Conservation (phyloP, 176 grass and related monocot species). For the Rhynchospora pubera region DNA sequence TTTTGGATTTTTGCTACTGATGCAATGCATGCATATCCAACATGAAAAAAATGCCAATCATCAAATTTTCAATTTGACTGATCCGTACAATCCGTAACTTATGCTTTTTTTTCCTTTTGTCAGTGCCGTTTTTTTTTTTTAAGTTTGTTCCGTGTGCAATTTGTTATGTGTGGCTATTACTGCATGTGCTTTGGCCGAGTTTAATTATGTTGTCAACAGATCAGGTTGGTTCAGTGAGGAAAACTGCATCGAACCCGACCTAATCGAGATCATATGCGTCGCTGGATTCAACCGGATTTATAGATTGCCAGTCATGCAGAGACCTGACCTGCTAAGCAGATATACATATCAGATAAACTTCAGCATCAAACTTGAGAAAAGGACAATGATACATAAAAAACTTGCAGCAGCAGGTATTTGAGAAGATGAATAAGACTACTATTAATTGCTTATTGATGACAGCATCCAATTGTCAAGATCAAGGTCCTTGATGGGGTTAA, state of each 20-base stretch:
- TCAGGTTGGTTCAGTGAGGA: no score
- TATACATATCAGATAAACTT: background rate
- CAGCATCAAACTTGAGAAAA: background rate
- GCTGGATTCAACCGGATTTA: no score
- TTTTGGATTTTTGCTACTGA: background rate
- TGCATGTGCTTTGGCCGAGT: no score
- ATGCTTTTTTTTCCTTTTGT: background rate
- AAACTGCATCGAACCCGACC: no score
- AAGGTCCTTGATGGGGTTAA: no score
- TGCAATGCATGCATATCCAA: background rate
- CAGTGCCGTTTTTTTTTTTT: background rate
- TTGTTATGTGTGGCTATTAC: background rate
- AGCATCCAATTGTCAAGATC: no score
- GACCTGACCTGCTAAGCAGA: background rate
- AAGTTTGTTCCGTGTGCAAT: no score
- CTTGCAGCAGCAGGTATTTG: background rate
- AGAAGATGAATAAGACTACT: no score
- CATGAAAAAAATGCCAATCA: background rate
- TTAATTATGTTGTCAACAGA: no score
- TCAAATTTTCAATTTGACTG: background rate
- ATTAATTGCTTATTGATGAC: no score
- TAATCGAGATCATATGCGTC: no score
- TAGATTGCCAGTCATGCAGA: no score
- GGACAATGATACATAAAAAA: background rate
- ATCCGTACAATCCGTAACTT: background rate